Evolutionary conservation across 768 basidiomycete genomes (phyloP), one percentile per base, ranked within the genome.

Genomic region (Scleroderma citrinum): DNA sequence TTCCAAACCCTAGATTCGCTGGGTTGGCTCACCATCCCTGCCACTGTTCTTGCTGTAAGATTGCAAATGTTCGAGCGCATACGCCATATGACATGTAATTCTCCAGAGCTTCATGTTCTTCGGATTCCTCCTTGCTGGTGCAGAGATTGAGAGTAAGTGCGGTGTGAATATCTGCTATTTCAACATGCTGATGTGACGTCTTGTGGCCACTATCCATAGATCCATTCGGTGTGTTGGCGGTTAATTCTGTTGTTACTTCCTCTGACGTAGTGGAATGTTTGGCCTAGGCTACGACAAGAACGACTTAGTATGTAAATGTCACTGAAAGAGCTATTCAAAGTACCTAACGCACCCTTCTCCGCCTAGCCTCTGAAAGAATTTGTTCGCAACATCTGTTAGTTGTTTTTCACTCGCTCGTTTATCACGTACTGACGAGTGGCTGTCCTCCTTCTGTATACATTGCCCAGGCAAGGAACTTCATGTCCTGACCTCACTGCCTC

Each of bases 111-210:
- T 84, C 61, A 72, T 83, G 51, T 86, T 83, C 71, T 85, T 83
- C 58, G 83, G 84, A 4, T 86, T 85, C 68, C 60, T 87, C 52
- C 80, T 81, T 43, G 82, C 83, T 17, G 83, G 83, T 34, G 82
- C 84, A 62, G 83, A 85, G 65, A 84, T 86, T 47, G 82, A 85
- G 64, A 83, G 83, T 84, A 51, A 58, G 80, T 68, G n/a, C 23
- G 26, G 26, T 29, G 8, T 8, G 8, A 30, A 13, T 24, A 26
- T 13, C 13, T 7, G n/a, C 23, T 5, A 8, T 45, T n/a, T 44
- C 24, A 45, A 20, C 37, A 39, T 26, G 52, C 32, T 41, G 7
- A 35, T 40, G 45, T 41, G 7, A 35, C 36, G 45, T 16, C 46
- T 36, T 36, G 54, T 46, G 46, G 45, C 48, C 39, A 29, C 32